Base-by-base conservation (phyloP, 2,329 filamentous ascomycete species). In the Colletotrichum limetticola region DNA sequence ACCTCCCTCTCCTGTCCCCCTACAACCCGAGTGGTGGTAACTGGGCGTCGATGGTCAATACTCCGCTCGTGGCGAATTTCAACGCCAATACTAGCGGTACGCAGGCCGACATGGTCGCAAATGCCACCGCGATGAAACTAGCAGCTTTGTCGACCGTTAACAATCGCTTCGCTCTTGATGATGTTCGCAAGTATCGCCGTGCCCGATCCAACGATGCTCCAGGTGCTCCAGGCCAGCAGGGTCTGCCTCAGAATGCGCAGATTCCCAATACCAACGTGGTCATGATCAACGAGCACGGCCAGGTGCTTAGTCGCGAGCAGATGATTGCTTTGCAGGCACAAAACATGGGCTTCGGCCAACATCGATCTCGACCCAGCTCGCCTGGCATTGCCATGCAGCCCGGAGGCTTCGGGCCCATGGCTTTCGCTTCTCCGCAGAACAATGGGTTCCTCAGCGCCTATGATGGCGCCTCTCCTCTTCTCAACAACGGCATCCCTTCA, bases 11-110 rank as follows among this genome's bases (percentile, higher is more conserved):
- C 75, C 87, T 99, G 71, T 98, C 97, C 22, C 97, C 97, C 0
- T 96, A 92, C 75, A 91, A 90, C 74, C 88, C 92, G 46, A 90
- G 92, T 65, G 95, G 95, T 81, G 95, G 94, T 69, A 98, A 97
- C 86, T 99, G 97, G 97, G 97, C 97, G 28, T 98, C 97, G 9
- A 97, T 98, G 94, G 92, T 97, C 75, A 98, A 98, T 85, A 99
- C 97, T 2, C 97, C 97, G 2, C 97, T 98, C 93, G 94, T 96
- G 5, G 86, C 94, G 53, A 96, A 92, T 76, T 99, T 98, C 83
- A 92, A 89, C 75, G 86, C 77, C 79, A 86, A 76, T 83, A 84
- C 87, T 19, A 83, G 82, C 74, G 87, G 86, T 59, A 92, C 89
- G 68, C 95, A 98, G 82, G 95, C 95, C 19, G 97, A 99, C 79